Percentiles rank a stretch among this genome's conserved stretches.
Evolutionary conservation across 345 rosid species (phyloP).

Genomic region (Salix suchowensis): DNA sequence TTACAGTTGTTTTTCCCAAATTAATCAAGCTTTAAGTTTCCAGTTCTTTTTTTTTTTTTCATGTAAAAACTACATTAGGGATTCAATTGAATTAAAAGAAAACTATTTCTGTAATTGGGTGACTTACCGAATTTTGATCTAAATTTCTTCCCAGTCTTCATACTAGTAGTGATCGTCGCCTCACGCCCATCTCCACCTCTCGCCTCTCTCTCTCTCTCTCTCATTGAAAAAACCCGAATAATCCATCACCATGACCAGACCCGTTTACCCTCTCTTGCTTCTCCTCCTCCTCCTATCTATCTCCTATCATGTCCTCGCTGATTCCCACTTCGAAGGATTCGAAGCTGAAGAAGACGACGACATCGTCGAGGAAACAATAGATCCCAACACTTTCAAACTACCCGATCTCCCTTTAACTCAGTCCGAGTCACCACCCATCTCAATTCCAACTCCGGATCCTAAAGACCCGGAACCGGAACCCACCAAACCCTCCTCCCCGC

Average conservation of each 20-base stretch:
- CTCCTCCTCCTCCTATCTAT: constrained; percentile 19
- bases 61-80: too few species aligned
- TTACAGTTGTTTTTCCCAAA: too few species aligned
- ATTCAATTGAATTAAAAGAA: too few species aligned
- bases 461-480: constrained; percentile 3
- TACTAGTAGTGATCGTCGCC: too few species aligned
- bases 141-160: too few species aligned
- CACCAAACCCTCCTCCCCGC: constrained; percentile 32
- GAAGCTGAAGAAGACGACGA: constrained; percentile 76
- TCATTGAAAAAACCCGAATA: not conserved
- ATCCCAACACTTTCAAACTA: constrained; percentile 36
- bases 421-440: constrained; percentile 30
- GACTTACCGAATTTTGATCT: too few species aligned
- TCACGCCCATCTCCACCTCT: not conserved
- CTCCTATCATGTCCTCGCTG: constrained; percentile 23
- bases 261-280: constrained; percentile 25
- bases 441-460: constrained; percentile 15
- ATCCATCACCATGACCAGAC: constrained; percentile 10
- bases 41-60: too few species aligned
- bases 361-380: constrained; percentile 32
- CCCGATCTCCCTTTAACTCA: constrained; percentile 53
- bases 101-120: too few species aligned
- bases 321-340: constrained; percentile 94
- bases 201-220: too few species aligned
- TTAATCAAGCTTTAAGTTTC: too few species aligned